These are phyloP conservation scores for Suillus decipiens DNA, from an alignment of 768 basidiomycete genomes.

Conservation along the genomic window DNA sequence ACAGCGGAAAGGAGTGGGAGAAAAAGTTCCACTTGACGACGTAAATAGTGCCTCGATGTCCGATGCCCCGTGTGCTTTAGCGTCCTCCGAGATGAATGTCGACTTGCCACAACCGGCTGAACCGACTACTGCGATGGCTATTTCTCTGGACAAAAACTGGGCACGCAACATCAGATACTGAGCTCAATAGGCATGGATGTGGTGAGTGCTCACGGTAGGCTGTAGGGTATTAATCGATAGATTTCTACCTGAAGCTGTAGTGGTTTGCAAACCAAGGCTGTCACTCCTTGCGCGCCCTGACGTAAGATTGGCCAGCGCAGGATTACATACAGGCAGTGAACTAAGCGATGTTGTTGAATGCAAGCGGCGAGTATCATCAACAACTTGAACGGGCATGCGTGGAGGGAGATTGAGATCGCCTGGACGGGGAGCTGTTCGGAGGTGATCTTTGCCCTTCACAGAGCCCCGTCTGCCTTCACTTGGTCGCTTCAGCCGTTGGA, in stretches of 20 bases:
- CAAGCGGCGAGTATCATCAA: conserved; percentile 41
- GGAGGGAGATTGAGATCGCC: conserved; percentile 67
- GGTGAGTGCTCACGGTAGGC: conserved; percentile 25
- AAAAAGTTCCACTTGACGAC: conserved; percentile 32
- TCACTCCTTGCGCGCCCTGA: conserved; percentile 59
- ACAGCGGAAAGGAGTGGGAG: conserved; percentile 44
- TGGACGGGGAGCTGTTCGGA: conserved; percentile 46
- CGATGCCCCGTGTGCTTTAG: conserved; percentile 59
- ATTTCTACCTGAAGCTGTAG: conserved; percentile 17
- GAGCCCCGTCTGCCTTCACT: conserved; percentile 48
- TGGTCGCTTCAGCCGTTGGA: conserved; percentile 42
- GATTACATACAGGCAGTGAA: conserved; percentile 33
- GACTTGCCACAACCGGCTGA: conserved; percentile 83
- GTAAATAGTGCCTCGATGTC: conserved; percentile 39
- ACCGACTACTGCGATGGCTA: conserved; percentile 81
- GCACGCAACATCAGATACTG: conserved; percentile 13
- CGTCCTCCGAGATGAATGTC: conserved; percentile 73
- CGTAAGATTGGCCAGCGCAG: conserved; percentile 32
- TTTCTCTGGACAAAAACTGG: conserved; percentile 32
- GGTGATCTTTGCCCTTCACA: conserved; percentile 46
- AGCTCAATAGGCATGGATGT: background rate
- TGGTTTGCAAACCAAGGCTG: conserved; percentile 53
- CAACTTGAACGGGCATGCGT: conserved; percentile 42
- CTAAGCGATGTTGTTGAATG: conserved; percentile 41
- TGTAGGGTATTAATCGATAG: conserved; percentile 22